Evolutionary conservation across 2,329 filamentous ascomycete species (phyloP).

Genomic region (Acephala macrosclerotiorum): DNA sequence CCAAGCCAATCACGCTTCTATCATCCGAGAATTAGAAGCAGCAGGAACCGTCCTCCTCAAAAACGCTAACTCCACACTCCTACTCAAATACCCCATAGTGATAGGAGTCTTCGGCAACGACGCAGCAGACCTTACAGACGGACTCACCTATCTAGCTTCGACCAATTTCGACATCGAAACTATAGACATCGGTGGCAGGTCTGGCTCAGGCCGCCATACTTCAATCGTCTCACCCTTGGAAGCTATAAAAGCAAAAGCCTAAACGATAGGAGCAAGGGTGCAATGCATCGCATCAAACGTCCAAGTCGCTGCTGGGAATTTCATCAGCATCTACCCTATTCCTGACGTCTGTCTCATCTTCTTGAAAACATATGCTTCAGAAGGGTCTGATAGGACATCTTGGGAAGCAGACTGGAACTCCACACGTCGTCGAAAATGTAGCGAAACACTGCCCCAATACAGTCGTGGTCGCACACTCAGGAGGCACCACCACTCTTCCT

Average conservation of each 20-base stretch:
- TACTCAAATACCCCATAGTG: conserved; percentile 53
- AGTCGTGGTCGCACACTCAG: conserved; percentile 71
- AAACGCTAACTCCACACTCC: conserved; percentile 63
- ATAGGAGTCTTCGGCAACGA: conserved; percentile 69
- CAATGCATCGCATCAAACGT: conserved; percentile 31
- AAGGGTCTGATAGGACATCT: conserved; percentile 68
- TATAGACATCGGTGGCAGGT: conserved; percentile 34
- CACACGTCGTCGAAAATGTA: conserved; percentile 48
- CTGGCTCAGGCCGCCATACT: conserved; percentile 60
- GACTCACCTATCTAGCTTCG: conserved; percentile 52
- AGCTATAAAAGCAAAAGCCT: conserved; percentile 52
- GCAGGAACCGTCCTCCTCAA: conserved; percentile 74
- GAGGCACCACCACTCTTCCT: conserved; percentile 68
- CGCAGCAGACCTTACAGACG: conserved; percentile 58
- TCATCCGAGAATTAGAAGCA: conserved; percentile 54
- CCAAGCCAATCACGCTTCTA: conserved; percentile 48
- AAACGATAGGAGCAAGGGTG: conserved; percentile 17
- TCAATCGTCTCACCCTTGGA: conserved; percentile 66
- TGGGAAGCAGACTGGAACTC: conserved; percentile 34
- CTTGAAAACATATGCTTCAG: conserved; percentile 72
- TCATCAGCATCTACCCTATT: conserved; percentile 48
- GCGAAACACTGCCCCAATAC: conserved; percentile 61
- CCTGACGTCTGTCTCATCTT: conserved; percentile 73
- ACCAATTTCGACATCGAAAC: conserved; percentile 26
- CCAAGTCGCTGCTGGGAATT: conserved; percentile 15